Evolutionary conservation across 2,329 filamentous ascomycete genomes (phyloP).

Genomic region (Pseudogymnoascus destructans): DNA sequence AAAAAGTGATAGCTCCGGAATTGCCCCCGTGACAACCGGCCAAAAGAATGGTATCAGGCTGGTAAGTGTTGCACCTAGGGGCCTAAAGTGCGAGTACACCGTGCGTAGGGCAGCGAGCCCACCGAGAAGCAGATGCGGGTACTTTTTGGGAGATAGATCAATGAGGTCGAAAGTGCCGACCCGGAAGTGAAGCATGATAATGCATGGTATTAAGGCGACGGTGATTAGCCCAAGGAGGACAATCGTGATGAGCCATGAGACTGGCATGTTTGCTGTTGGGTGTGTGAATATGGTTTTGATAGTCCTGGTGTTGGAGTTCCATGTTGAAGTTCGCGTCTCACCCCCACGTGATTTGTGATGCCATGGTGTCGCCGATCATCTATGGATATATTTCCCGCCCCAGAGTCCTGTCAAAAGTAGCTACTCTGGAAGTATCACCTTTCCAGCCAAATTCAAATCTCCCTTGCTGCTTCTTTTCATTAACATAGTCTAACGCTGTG

Average conservation of each 20-base stretch:
- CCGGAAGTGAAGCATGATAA: not conserved
- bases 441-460: not conserved
- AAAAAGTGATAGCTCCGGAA: slow-evolving; percentile 16
- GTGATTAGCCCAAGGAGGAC: not conserved
- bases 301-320: not conserved
- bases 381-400: not conserved
- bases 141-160: not conserved
- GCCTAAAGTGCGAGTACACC: not conserved
- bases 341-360: not conserved
- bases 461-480: not conserved
- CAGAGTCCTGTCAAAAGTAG: not conserved
- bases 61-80: slow-evolving; percentile 18
- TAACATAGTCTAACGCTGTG: not conserved
- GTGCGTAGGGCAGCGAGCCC: not conserved
- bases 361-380: not conserved
- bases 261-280: not conserved
- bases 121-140: not conserved
- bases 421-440: not conserved
- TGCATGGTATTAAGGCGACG: not conserved
- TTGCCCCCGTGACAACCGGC: slow-evolving; percentile 15
- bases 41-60: slow-evolving; percentile 21
- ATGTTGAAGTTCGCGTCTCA: not conserved
- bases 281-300: not conserved
- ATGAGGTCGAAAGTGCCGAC: not conserved
- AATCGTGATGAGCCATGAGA: not conserved